phyloP scores from a whole-genome alignment of 2,329 filamentous ascomycete genomes.

The Fusarium marasasianum region DNA sequence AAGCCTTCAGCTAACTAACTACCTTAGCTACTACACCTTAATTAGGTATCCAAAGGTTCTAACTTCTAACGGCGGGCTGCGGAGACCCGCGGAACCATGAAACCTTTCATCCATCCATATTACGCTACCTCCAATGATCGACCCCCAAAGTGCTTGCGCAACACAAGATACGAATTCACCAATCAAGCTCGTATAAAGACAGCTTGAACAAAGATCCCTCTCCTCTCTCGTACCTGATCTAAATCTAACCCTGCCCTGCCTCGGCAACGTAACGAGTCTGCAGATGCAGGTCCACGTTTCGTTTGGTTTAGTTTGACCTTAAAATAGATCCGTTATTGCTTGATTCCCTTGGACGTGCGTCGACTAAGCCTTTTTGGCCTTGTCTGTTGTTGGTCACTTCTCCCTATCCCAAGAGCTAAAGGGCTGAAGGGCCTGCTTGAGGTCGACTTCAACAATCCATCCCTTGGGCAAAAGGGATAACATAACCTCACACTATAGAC shows the following conservation, averaged over 20 bases:
- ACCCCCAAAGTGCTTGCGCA: constrained; percentile 9
- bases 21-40: background rate
- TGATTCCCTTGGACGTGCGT: background rate
- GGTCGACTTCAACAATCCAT: background rate
- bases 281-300: background rate
- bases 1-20: background rate
- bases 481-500: background rate
- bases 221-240: constrained; percentile 23
- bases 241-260: constrained; percentile 1
- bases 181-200: constrained; percentile 15
- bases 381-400: background rate
- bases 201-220: constrained; percentile 1
- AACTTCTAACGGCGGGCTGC: background rate
- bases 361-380: background rate
- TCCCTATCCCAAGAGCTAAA: background rate
- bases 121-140: constrained; percentile 10
- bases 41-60: background rate
- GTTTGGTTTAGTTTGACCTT: constrained; percentile 16
- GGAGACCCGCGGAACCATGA: background rate
- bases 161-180: constrained; percentile 14
- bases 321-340: constrained; percentile 30
- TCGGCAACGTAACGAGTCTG: constrained; percentile 4
- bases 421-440: background rate
- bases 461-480: background rate
- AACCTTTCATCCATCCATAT: background rate